These are phyloP conservation scores for Lophium mytilinum DNA, from an alignment of 495 filamentous ascomycete genomes.

Conservation along the genomic window DNA sequence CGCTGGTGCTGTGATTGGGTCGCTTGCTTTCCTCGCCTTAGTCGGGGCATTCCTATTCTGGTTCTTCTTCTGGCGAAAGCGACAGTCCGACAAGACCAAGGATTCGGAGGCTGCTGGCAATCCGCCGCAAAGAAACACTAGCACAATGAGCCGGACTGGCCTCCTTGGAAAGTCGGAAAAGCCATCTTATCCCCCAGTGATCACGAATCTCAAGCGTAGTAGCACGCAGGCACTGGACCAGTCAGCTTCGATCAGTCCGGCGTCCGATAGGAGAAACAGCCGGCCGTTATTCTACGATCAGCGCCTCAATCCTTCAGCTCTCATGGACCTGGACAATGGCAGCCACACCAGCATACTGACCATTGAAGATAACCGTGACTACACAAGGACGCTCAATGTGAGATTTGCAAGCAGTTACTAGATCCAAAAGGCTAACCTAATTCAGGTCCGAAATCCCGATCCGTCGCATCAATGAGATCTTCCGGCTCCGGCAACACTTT, in stretches of 20 bases:
- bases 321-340: conserved; percentile 19
- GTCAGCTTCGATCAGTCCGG: conserved; percentile 15
- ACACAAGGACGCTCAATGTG: conserved; percentile 8
- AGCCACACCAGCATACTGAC: conserved; percentile 14
- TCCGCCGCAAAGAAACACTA: conserved; percentile 15
- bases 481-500: neutral
- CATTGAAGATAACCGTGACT: conserved; percentile 11
- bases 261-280: conserved; percentile 18
- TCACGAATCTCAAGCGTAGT: conserved; percentile 3
- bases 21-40: conserved; percentile 6
- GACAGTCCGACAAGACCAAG: neutral
- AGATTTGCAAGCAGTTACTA: neutral
- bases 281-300: conserved; percentile 20
- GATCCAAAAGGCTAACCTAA: neutral
- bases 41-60: conserved; percentile 8
- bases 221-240: conserved; percentile 2
- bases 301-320: conserved; percentile 20
- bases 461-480: neutral
- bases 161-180: conserved; percentile 9
- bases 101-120: conserved; percentile 2
- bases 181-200: conserved; percentile 3
- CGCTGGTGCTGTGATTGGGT: conserved; percentile 21
- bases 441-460: neutral
- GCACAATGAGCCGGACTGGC: conserved; percentile 21
- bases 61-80: conserved; percentile 6